phyloP scores from a whole-genome alignment of 192 early-diverging fungal species.

The Linnemannia zychae region DNA sequence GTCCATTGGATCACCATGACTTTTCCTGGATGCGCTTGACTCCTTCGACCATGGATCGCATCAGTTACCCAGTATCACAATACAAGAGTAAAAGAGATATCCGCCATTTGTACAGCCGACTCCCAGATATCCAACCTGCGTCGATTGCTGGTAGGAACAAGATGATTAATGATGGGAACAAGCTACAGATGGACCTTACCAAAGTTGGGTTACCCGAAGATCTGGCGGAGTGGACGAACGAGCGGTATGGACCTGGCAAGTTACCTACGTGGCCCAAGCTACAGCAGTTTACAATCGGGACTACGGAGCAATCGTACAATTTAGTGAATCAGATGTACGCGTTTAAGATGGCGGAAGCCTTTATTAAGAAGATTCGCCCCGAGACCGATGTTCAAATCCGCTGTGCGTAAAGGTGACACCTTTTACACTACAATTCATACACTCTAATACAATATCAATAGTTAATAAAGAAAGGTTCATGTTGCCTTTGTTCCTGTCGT shows the following conservation, averaged over 20 bases:
- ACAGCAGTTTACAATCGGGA: background rate
- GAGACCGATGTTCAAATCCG: background rate
- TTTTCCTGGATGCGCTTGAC: background rate
- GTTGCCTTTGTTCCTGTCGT: background rate
- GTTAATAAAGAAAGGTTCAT: background rate
- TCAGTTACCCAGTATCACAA: background rate
- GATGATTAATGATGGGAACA: background rate
- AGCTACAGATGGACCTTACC: background rate
- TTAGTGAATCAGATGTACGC: background rate
- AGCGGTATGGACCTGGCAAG: background rate
- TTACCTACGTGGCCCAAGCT: background rate
- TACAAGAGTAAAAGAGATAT: background rate
- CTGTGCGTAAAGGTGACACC: background rate
- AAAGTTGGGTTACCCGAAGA: background rate
- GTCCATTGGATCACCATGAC: background rate
- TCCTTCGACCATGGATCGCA: background rate
- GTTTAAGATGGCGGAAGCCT: background rate
- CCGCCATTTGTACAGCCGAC: background rate
- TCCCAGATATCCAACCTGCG: background rate
- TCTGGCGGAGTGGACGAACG: background rate
- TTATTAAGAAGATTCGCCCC: background rate
- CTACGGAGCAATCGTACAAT: background rate
- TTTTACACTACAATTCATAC: background rate
- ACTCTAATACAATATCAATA: too few relatives aligned
- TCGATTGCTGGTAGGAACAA: background rate